Base-by-base conservation (phyloP, 2,329 filamentous ascomycete species). In the Talaromyces sp. region DNA sequence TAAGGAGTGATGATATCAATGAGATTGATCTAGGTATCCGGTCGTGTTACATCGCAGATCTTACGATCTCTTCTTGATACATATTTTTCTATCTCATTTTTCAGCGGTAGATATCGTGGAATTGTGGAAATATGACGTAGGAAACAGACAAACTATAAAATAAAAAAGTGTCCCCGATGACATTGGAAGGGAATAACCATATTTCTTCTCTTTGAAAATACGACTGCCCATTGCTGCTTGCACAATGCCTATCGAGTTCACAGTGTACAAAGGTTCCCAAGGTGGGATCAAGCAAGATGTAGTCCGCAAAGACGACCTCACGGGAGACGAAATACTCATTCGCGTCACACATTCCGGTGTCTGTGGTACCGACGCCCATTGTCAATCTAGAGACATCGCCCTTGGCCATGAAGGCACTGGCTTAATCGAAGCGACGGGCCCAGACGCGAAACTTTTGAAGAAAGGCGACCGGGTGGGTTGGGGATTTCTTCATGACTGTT, bases 311-410 rank as follows among this genome's bases (percentile, higher is more conserved):
- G 75, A 52, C 13, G 61, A 57, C 8, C 63, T 69, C 22, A 39
- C 58, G 22, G 36, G 48, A 27, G 66, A 70, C 33, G 52, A 87
- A 54, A 85, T 88, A 47, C 77, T 86, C 24, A 67, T 89, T 65
- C 80, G 79, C 50, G 76, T 89, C 56, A 88, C 85, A 14, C 83
- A 85, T 52, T 86, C 85, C 2, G 86, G 87, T 27, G 75, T 89
- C 47, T 89, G 87, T 68, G 84, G 83, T 45, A 89, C 86, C 3
- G 80, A 78, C 54, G 59, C 76, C 44, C 76, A 80, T 58, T 72
- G 67, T 54, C 47, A 55, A 11, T 44, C 51, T 11, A 45, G 51
- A 7, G 65, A 71, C 36, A 72, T 72, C 65, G 71, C 58, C 2
- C 65, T 75, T 1, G 73, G 73, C 6, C 73, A 76, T 48, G 73